Conservation (phyloP, 805 yeast species). For the Cyberlindnera mycetangii region DNA sequence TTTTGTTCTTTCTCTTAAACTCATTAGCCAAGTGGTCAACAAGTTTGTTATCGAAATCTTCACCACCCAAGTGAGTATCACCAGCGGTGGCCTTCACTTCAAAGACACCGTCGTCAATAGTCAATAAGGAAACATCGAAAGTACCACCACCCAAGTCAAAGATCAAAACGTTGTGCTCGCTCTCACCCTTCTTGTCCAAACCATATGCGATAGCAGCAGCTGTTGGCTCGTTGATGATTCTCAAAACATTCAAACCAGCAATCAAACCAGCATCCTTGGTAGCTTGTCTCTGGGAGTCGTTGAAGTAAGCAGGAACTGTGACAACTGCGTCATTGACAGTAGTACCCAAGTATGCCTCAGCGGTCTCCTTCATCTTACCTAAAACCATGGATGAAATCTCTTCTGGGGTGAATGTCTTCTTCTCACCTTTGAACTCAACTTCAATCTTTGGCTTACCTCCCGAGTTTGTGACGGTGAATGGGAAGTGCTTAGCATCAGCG, state of each 20-base stretch:
- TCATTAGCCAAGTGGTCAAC: conserved; percentile 91
- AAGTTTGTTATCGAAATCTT: conserved; percentile 95
- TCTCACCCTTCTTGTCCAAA: conserved; percentile 59
- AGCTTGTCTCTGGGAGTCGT: conserved; percentile 97
- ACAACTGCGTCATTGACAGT: conserved; percentile 69
- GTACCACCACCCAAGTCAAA: conserved; percentile 87
- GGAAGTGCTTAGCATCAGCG: conserved; percentile 60
- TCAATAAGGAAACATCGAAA: conserved; percentile 74
- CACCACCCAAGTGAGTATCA: conserved; percentile 69
- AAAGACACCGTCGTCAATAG: conserved; percentile 77
- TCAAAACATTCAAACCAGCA: conserved; percentile 91
- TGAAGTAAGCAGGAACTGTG: conserved; percentile 96
- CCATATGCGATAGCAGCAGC: conserved; percentile 99
- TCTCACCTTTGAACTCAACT: conserved; percentile 87
- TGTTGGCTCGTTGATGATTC: conserved; percentile 96
- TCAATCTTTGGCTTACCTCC: conserved; percentile 84
- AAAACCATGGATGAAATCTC: conserved; percentile 69
- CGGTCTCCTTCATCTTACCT: conserved; percentile 62
- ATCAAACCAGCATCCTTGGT: conserved; percentile 97
- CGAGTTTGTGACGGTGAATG: conserved; percentile 62
- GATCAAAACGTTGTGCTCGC: conserved; percentile 76
- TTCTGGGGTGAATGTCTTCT: conserved; percentile 66
- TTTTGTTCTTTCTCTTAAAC: conserved; percentile 97
- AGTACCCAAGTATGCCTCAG: conserved; percentile 53
- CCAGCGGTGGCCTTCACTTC: conserved; percentile 84